Evolutionary conservation across 176 grass and related monocot genomes (phyloP), one percentile per base, ranked within the genome.

Genomic region (Musa itinerans): DNA sequence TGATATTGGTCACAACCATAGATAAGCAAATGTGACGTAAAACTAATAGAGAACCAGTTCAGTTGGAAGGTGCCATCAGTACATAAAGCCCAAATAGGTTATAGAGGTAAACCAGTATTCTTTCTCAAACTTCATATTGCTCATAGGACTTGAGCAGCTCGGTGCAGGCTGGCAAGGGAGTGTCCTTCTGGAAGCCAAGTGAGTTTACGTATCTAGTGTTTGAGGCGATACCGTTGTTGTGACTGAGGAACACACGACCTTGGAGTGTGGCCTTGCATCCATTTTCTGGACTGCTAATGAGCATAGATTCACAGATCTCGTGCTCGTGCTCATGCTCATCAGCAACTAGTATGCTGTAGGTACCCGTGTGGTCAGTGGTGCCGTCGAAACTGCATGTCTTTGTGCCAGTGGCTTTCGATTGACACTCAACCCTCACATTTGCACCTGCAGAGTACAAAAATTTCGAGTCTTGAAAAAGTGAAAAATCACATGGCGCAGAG

Each of bases 191-290:
- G 54, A 98, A 93, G 1, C 94, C 94, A 72, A 98, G 70, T 34
- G 94, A 81, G 50, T 98, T 93, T 1, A 88, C 94, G 63, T 81
- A 59, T 61, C 88, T 81, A 10, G 86, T 67, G 70, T 91, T 78
- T n/a, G 90, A 93, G 19, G 75, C 43, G 25, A 97, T 79, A 9
- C 94, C 94, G 1, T 89, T 93, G 80, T 98, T 98, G 86, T 75
- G 89, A n/a, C 80, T 93, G 69, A 93, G 86, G 90, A 91, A 93
- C 50, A 93, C 94, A n/a, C 94, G 85, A 9, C 94, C 90, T 34
- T 73, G 78, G 76, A 98, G 76, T 4, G 63, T 1, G 67, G 79
- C 81, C 50, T 84, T 84, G 79, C 90, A 93, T 7, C 52, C 53
- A 20, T 17, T 81, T 34, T 85, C 86, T 1, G 90, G 74, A 80